phyloP scores from a whole-genome alignment of 495 filamentous ascomycete genomes.

The Xylaria cubensis region DNA sequence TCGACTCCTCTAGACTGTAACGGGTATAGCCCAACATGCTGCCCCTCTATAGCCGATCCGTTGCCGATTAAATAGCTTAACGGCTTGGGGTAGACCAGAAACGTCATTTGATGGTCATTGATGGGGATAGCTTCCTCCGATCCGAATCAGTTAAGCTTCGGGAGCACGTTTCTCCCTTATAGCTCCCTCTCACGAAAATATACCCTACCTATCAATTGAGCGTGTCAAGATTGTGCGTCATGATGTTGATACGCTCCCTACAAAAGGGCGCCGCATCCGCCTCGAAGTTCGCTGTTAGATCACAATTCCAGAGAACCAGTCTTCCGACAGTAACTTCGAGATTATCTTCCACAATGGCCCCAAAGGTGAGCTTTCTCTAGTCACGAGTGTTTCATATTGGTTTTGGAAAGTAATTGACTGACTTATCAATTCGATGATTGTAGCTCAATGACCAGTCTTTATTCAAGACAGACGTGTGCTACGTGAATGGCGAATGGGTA shows the following conservation, averaged over 20 bases:
- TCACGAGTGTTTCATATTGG: neutral
- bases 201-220: neutral
- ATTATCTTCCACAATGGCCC: slow-evolving; percentile 52
- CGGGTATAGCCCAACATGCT: slow-evolving; percentile 1
- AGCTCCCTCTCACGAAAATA: neutral
- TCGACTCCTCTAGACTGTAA: neutral
- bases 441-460: slow-evolving; percentile 85
- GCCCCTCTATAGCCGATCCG: neutral
- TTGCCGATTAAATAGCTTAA: neutral
- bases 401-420: slow-evolving; percentile 1
- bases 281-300: slow-evolving; percentile 39
- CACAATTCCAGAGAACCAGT: slow-evolving; percentile 46
- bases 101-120: too few relatives aligned
- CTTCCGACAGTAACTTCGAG: slow-evolving; percentile 45
- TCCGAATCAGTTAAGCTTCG: neutral
- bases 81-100: neutral
- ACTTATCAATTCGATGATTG: slow-evolving; percentile 18
- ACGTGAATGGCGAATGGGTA: slow-evolving; percentile 88
- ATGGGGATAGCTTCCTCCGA: neutral
- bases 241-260: slow-evolving; percentile 37
- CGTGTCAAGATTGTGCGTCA: slow-evolving; percentile 1
- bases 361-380: slow-evolving; percentile 43
- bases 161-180: neutral
- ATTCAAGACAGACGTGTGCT: slow-evolving; percentile 77
- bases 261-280: slow-evolving; percentile 45